Conservation (phyloP, 768 basidiomycete genomes). For the Lentinula edodes region DNA sequence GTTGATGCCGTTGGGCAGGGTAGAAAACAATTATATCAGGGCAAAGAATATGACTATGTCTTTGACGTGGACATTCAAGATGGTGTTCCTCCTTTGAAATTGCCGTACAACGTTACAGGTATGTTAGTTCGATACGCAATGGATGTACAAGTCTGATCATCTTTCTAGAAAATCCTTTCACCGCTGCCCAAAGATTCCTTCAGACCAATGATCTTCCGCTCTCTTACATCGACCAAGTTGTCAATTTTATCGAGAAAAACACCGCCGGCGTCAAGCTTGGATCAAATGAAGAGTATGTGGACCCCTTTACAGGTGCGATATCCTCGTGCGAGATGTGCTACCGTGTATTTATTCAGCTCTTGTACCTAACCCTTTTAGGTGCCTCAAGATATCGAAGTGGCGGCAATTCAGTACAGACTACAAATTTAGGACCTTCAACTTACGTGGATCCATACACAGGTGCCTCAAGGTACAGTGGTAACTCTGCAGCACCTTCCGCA, state of each 20-base stretch:
- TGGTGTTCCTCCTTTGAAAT: constrained; percentile 85
- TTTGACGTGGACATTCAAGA: constrained; percentile 97
- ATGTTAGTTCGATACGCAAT: background rate
- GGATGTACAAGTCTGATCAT: constrained; percentile 13
- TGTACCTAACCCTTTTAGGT: constrained; percentile 30
- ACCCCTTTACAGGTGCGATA: constrained; percentile 82
- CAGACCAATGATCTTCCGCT: constrained; percentile 76
- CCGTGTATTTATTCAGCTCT: background rate
- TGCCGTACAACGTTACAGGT: constrained; percentile 91
- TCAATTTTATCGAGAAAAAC: constrained; percentile 90
- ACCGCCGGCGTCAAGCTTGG: constrained; percentile 74
- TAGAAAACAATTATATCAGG: constrained; percentile 88
- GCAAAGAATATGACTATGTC: constrained; percentile 98
- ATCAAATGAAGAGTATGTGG: constrained; percentile 58
- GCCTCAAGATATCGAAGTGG: constrained; percentile 58
- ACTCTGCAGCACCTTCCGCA: constrained; percentile 24
- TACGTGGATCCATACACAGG: constrained; percentile 72
- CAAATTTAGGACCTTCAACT: constrained; percentile 33
- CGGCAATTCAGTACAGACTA: constrained; percentile 19
- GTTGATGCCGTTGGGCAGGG: constrained; percentile 89
- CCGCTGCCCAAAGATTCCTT: constrained; percentile 86
- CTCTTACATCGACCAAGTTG: constrained; percentile 85
- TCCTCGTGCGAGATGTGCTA: background rate
- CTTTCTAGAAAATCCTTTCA: constrained; percentile 80
- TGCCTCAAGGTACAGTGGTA: constrained; percentile 52